Evolutionary conservation across 306 rosid species (phyloP).

Genomic region (Medicago lupulina): DNA sequence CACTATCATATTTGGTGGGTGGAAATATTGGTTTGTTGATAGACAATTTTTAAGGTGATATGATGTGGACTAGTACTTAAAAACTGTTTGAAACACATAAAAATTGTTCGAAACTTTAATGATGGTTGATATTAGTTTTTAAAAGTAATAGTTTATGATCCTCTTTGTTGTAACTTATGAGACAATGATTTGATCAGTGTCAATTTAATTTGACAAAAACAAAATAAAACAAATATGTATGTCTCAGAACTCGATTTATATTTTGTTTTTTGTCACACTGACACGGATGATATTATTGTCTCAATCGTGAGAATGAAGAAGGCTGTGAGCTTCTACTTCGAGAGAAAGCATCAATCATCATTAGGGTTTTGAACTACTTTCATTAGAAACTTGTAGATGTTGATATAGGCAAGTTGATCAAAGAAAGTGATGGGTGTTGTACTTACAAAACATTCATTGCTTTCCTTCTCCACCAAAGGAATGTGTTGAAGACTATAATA

Average conservation of each 20-base stretch:
- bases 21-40: background rate
- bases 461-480: constrained; percentile 88
- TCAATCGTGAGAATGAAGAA: background rate
- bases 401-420: background rate
- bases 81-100: background rate
- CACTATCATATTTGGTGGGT: background rate
- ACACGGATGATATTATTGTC: background rate
- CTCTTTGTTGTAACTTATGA: background rate
- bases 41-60: background rate
- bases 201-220: background rate
- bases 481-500: constrained; percentile 69
- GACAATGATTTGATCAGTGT: background rate
- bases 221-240: background rate
- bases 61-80: background rate
- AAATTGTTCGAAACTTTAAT: background rate
- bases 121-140: background rate
- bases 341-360: background rate
- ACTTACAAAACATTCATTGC: constrained; percentile 67
- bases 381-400: background rate
- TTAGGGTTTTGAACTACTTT: no score
- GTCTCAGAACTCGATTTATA: background rate
- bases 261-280: background rate
- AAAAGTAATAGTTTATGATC: background rate
- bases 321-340: background rate
- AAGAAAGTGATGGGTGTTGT: background rate